Percentiles rank a stretch among this genome's conserved stretches.
Conservation (phyloP, 2,329 filamentous ascomycete genomes). For the Chaetomium strumarium region DNA sequence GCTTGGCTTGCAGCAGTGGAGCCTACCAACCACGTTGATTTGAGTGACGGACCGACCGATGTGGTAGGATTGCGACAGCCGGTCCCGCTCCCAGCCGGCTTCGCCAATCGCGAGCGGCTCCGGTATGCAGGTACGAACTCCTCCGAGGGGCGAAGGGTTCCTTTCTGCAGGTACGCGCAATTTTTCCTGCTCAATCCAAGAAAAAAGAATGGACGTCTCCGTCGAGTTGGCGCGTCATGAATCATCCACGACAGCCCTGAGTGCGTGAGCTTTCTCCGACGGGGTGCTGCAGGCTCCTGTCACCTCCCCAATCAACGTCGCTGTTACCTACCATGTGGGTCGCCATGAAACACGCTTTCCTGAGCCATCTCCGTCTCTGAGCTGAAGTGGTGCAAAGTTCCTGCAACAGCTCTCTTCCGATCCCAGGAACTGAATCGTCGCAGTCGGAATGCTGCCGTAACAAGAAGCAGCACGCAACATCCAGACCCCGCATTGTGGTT, state of each 20-base stretch:
- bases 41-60: slow-evolving; percentile 1
- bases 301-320: neutral
- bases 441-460: too few relatives aligned
- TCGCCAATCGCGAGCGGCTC: slow-evolving; percentile 13
- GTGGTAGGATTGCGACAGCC: slow-evolving; percentile 9
- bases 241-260: neutral
- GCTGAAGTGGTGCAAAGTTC: too few relatives aligned
- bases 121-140: slow-evolving; percentile 18
- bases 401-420: too few relatives aligned
- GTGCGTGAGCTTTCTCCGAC: neutral
- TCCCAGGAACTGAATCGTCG: too few relatives aligned
- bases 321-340: neutral
- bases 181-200: slow-evolving; percentile 4
- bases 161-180: slow-evolving; percentile 17
- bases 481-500: neutral
- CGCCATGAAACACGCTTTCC: slow-evolving; percentile 3
- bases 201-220: neutral
- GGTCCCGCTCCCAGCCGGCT: slow-evolving; percentile 3
- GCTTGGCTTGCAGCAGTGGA: neutral
- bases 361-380: neutral
- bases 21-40: slow-evolving; percentile 1
- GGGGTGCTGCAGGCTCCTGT: neutral
- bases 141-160: slow-evolving; percentile 2
- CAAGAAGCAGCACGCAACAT: too few relatives aligned
- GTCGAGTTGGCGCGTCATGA: neutral